These are phyloP conservation scores for Paramecium caudatum DNA, from an alignment of 73 alveolate species.

Conservation along the genomic window DNA sequence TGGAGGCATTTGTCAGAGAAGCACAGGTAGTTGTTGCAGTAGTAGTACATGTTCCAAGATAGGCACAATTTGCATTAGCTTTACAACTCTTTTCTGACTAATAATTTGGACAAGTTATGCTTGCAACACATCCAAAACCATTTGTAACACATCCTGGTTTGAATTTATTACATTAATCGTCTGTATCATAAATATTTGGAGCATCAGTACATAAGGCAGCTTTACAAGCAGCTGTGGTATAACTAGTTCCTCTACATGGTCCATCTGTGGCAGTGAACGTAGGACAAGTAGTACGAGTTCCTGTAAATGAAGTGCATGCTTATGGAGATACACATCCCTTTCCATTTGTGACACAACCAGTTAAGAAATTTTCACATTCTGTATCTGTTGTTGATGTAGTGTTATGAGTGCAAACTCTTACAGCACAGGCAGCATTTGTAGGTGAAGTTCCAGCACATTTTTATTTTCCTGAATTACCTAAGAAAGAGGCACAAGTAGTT, in stretches of 20 bases:
- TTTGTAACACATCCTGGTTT: conserved; percentile 28
- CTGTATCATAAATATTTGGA: conserved; percentile 8
- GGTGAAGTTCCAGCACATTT: not conserved
- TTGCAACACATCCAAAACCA: conserved; percentile 34
- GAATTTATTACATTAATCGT: not conserved
- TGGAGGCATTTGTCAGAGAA: not conserved
- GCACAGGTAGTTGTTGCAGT: not conserved
- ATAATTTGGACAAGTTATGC: not conserved
- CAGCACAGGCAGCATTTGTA: not conserved
- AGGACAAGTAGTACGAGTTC: not conserved
- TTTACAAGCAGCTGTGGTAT: not conserved
- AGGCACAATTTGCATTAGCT: not conserved
- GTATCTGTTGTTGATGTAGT: conserved; percentile 2
- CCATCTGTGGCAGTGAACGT: conserved; percentile 22
- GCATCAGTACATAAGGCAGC: not conserved
- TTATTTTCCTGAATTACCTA: conserved; percentile 22
- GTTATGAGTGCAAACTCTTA: conserved; percentile 34
- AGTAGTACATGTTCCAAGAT: not conserved
- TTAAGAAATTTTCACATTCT: not conserved
- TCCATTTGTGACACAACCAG: conserved; percentile 32
- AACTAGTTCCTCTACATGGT: conserved; percentile 8
- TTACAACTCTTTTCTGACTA: not conserved
- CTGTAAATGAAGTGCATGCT: conserved; percentile 18
- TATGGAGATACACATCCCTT: conserved; percentile 27
- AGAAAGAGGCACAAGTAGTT: not conserved